These are phyloP conservation scores for Candida tibetensis DNA, from an alignment of 805 yeast species.

Conservation along the genomic window DNA sequence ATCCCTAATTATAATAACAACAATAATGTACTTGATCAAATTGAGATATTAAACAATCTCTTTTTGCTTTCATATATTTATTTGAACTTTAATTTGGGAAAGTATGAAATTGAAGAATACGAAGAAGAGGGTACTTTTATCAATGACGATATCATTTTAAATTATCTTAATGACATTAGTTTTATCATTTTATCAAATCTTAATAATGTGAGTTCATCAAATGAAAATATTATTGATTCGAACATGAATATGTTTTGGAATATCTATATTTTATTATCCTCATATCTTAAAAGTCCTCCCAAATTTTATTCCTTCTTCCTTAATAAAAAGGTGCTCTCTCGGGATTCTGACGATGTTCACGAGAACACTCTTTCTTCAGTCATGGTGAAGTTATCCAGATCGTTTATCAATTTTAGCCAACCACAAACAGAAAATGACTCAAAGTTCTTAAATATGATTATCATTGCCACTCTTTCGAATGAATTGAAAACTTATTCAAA, in stretches of 20 bases:
- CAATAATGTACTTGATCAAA: slow-evolving; percentile 25
- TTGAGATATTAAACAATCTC: slow-evolving; percentile 45
- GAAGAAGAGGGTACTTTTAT: slow-evolving; percentile 18
- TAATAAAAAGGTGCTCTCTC: slow-evolving; percentile 7
- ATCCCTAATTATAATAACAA: slow-evolving; percentile 33
- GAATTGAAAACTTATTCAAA: slow-evolving; percentile 27
- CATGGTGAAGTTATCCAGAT: slow-evolving; percentile 27
- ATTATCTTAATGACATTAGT: slow-evolving; percentile 48
- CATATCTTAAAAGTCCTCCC: slow-evolving; percentile 29
- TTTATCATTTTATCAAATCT: slow-evolving; percentile 40
- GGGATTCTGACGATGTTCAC: background rate
- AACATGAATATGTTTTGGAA: slow-evolving; percentile 45
- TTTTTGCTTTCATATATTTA: slow-evolving; percentile 44
- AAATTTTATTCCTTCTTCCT: slow-evolving; percentile 18
- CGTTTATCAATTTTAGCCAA: slow-evolving; percentile 13
- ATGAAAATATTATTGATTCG: slow-evolving; percentile 28
- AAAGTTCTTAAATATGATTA: slow-evolving; percentile 23
- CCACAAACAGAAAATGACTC: slow-evolving; percentile 11
- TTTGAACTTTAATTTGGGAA: slow-evolving; percentile 36
- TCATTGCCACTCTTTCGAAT: slow-evolving; percentile 32
- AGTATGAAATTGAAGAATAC: slow-evolving; percentile 7
- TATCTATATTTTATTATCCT: slow-evolving; percentile 46
- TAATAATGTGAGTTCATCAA: slow-evolving; percentile 16
- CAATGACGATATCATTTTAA: slow-evolving; percentile 47
- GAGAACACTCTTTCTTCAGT: slow-evolving; percentile 8